Evolutionary conservation across 768 basidiomycete genomes (phyloP), one percentile per base, ranked within the genome.

Genomic region (Mycena indigotica): DNA sequence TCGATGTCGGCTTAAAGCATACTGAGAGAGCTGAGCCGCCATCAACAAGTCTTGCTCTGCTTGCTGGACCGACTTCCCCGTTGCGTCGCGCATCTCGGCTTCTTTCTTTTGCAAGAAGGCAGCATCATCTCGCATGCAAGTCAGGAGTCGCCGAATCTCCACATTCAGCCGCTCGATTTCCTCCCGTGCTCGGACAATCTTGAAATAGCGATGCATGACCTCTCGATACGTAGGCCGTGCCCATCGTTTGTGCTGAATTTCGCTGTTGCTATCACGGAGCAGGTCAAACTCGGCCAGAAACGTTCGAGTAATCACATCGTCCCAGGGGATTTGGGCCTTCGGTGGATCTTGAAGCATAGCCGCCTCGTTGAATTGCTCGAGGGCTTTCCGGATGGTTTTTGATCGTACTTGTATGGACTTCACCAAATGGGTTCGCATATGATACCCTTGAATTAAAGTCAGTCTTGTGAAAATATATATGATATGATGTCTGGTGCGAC

Each of bases 141-240:
- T 68, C 1, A 52, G 28, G 0, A 71, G 24, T 1, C 63, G 50
- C 0, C 24, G 53, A 12, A 72, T 61, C 52, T 72, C 68, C 13
- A 70, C 50, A 39, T 70, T 64, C 12, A 67, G 55, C 1, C 61
- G 54, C 1, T 38, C 23, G 13, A 71, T 63, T 38, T 70, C 71
- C 52, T 72, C 71, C 12, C 30, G 13, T 1, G 71, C 66, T 2
- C 62, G 57, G 0, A 32, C 23, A 4, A 60, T 55, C 44, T 66
- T 65, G 60, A 64, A 64, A 50, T 62, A 58, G 13, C 26, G n/a
- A 25, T 65, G 62, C 52, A 66, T 60, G 0, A 60, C 44, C 12
- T 55, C n/a, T 5, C 65, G 65, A 17, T 26, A 44, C 2, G 54
- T 56, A 5, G 65, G 64, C 3, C 44, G 25, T 8, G 66, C 41